phyloP scores from a whole-genome alignment of 371 early-diverging fungal species.

The Phascolomyces articulosus region DNA sequence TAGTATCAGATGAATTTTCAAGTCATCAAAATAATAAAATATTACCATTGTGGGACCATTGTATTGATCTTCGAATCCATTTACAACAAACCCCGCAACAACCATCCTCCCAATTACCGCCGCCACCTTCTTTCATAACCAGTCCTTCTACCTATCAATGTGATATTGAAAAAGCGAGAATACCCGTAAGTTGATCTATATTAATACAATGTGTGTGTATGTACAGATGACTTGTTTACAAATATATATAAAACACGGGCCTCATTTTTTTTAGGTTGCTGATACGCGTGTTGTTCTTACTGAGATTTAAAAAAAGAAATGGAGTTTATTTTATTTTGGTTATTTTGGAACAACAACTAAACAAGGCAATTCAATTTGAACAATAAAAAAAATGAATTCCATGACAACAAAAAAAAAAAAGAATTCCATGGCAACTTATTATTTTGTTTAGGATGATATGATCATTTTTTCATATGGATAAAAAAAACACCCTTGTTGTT shows the following conservation, averaged over 20 bases:
- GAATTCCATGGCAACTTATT: too few species aligned
- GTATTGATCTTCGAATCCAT: neutral
- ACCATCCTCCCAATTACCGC: neutral
- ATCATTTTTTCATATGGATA: too few species aligned
- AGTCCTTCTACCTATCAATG: neutral
- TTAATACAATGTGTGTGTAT: neutral
- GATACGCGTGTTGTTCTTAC: neutral
- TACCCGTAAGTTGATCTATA: neutral
- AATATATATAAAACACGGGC: neutral
- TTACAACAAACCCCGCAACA: neutral
- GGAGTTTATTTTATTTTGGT: neutral
- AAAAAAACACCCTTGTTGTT: too few species aligned
- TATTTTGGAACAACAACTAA: too few species aligned
- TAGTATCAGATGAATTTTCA: neutral
- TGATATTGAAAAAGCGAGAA: slow-evolving; percentile 1
- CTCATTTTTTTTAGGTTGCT: neutral
- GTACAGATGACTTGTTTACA: neutral
- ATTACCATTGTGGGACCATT: neutral
- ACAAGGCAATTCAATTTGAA: too few species aligned
- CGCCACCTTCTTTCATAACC: neutral
- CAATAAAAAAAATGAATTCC: too few species aligned
- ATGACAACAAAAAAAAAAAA: neutral
- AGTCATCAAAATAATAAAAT: neutral
- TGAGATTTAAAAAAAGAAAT: neutral
- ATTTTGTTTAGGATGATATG: too few species aligned